Evolutionary conservation across 352 stramenopile species (phyloP).

Genomic region (Globisporangium spinosum): DNA sequence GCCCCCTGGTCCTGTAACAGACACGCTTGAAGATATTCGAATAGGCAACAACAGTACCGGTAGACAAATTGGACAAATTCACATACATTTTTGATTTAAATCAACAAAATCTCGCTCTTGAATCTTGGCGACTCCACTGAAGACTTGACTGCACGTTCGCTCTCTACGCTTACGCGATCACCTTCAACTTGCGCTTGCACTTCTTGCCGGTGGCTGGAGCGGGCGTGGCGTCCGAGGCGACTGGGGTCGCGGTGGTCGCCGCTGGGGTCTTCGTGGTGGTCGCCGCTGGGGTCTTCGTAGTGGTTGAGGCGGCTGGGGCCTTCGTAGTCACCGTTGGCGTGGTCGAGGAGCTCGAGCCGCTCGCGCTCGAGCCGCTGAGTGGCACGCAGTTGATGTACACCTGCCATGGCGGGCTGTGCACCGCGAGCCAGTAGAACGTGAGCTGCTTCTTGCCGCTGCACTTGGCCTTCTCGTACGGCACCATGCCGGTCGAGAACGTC

Average conservation of each 20-base stretch:
- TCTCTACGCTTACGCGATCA: not conserved
- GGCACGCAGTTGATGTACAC: slow-evolving; percentile 19
- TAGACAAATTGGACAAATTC: no score
- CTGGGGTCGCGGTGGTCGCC: not conserved
- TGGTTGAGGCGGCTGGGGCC: not conserved
- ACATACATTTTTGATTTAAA: no score
- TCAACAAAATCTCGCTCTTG: not conserved
- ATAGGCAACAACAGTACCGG: no score
- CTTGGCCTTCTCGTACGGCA: slow-evolving; percentile 30
- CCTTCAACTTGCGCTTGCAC: not conserved
- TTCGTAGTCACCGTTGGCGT: not conserved
- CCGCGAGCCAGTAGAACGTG: slow-evolving; percentile 37
- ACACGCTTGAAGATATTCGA: no score
- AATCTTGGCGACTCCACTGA: not conserved
- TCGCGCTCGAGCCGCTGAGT: slow-evolving; percentile 9
- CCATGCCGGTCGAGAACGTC: slow-evolving; percentile 1
- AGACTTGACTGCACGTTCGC: not conserved
- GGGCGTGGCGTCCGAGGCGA: not conserved
- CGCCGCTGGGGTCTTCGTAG: not conserved
- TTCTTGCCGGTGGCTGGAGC: not conserved
- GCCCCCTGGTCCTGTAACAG: no score
- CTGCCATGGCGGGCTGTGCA: slow-evolving; percentile 16
- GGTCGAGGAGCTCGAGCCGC: not conserved
- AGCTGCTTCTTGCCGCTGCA: slow-evolving; percentile 29
- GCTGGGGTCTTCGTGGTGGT: not conserved